phyloP scores from a whole-genome alignment of 805 yeast species.

The Ogataea chonburiensis region DNA sequence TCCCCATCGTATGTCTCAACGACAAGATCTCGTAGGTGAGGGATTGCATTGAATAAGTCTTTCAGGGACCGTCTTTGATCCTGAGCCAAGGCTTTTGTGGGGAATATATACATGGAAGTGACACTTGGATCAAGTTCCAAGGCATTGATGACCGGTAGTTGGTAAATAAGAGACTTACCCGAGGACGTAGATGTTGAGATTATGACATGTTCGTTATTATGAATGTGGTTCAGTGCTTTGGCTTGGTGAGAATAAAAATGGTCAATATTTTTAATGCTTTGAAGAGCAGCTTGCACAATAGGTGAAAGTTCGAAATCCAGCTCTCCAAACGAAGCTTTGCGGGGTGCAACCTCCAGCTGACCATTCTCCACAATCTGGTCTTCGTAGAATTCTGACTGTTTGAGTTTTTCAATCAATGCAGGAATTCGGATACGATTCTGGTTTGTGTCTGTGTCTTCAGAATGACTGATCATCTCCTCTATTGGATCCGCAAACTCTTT shows the following conservation, averaged over 20 bases:
- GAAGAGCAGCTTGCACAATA: constrained; percentile 51
- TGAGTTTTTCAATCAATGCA: constrained; percentile 49
- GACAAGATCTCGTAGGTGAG: constrained; percentile 41
- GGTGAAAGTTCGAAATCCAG: constrained; percentile 48
- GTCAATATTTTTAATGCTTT: constrained; percentile 45
- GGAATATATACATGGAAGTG: constrained; percentile 86
- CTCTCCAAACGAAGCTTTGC: constrained; percentile 44
- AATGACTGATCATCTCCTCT: constrained; percentile 47
- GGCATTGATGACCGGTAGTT: constrained; percentile 69
- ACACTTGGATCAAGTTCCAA: constrained; percentile 41
- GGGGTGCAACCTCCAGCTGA: constrained; percentile 42
- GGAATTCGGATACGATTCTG: constrained; percentile 37
- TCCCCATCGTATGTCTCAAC: constrained; percentile 94
- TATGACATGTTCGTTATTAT: constrained; percentile 64
- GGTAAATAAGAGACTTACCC: constrained; percentile 92
- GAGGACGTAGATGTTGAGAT: constrained; percentile 95
- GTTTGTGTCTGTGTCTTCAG: constrained; percentile 12
- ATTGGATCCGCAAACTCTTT: constrained; percentile 60
- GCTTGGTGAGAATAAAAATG: constrained; percentile 80
- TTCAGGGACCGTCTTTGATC: constrained; percentile 86
- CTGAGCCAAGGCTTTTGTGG: constrained; percentile 96
- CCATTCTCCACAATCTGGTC: constrained; percentile 61
- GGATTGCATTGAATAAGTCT: constrained; percentile 52
- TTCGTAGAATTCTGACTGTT: constrained; percentile 49
- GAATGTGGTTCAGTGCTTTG: constrained; percentile 62